phyloP scores from a whole-genome alignment of 164 flowering plant species.

The Stephania japonica region DNA sequence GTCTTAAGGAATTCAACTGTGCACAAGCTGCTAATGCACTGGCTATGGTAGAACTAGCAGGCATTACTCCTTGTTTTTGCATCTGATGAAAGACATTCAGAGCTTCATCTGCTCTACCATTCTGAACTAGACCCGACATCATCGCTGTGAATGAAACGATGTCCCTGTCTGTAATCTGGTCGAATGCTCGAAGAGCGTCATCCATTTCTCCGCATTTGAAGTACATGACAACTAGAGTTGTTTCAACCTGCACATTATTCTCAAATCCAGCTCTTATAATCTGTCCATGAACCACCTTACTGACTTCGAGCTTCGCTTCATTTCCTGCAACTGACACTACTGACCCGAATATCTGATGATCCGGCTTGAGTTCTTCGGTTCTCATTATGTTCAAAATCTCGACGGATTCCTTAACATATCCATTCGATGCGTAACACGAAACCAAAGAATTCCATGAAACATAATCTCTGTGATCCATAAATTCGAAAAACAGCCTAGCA shows the following conservation, averaged over 20 bases:
- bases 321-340: slow-evolving; percentile 35
- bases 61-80: slow-evolving; percentile 36
- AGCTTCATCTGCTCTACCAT: slow-evolving; percentile 46
- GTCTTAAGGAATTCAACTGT: slow-evolving; percentile 36
- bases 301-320: slow-evolving; percentile 28
- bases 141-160: slow-evolving; percentile 61
- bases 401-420: slow-evolving; percentile 31
- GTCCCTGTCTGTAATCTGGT: slow-evolving; percentile 40
- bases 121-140: slow-evolving; percentile 78
- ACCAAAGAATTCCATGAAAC: slow-evolving; percentile 82
- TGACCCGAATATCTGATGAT: slow-evolving; percentile 51
- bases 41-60: slow-evolving; percentile 59
- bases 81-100: slow-evolving; percentile 41
- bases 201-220: slow-evolving; percentile 36
- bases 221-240: slow-evolving; percentile 64
- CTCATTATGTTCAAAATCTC: slow-evolving; percentile 47
- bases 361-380: slow-evolving; percentile 39
- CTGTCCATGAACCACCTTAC: slow-evolving; percentile 56
- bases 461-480: slow-evolving; percentile 41
- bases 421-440: slow-evolving; percentile 45
- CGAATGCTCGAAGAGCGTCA: slow-evolving; percentile 41
- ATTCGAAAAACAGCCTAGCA: slow-evolving; percentile 50
- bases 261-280: slow-evolving; percentile 41
- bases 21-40: slow-evolving; percentile 76
- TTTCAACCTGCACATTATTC: slow-evolving; percentile 37